Conservation (phyloP, 139 green algal species). For the Chlamydomonas eustigma region DNA sequence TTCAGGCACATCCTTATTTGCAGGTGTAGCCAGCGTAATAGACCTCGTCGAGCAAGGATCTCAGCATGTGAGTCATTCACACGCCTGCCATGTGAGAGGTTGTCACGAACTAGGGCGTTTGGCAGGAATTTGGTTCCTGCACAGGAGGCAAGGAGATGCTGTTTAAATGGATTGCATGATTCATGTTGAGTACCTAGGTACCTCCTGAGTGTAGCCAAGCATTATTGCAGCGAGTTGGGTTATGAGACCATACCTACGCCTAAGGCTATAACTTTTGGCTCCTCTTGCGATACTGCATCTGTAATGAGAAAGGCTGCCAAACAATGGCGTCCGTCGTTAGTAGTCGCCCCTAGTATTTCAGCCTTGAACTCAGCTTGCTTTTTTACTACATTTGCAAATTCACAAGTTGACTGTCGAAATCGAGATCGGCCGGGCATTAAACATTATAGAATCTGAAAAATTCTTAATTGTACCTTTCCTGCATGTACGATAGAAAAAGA, state of each 20-base stretch:
- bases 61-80: constrained; percentile 17
- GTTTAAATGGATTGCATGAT: not conserved
- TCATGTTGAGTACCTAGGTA: no score
- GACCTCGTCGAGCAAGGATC: constrained; percentile 1
- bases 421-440: no score
- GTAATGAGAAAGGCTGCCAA: constrained; percentile 12
- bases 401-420: constrained; percentile 7
- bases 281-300: not conserved
- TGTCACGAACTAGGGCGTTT: not conserved
- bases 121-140: constrained; percentile 18
- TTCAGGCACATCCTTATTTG: not conserved
- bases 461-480: no score
- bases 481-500: no score
- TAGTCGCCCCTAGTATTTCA: not conserved
- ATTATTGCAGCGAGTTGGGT: no score
- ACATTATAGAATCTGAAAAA: no score
- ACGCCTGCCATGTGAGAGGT: not conserved
- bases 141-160: not conserved
- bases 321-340: not conserved
- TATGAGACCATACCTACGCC: not conserved
- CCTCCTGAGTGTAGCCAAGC: constrained; percentile 1
- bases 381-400: constrained; percentile 5
- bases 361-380: not conserved
- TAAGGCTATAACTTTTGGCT: not conserved
- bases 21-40: constrained; percentile 8